These are phyloP conservation scores for Smittium culicis DNA, from an alignment of 371 early-diverging fungal genomes.

Conservation along the genomic window DNA sequence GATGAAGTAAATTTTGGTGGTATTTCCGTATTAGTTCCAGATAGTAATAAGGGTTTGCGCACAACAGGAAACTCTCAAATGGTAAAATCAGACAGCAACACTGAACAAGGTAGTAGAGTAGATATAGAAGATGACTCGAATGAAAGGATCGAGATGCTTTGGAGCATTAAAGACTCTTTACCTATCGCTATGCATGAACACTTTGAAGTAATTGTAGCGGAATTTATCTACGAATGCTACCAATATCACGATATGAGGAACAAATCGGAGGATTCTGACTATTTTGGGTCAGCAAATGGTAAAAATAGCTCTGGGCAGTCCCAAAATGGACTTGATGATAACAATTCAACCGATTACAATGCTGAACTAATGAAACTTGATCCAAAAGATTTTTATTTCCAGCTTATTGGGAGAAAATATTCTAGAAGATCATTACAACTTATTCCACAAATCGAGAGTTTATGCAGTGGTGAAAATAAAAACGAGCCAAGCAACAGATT, in stretches of 20 bases:
- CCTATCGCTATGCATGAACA: slow-evolving; percentile 53
- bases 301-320: background rate
- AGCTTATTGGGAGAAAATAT: slow-evolving; percentile 29
- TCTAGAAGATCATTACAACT: slow-evolving; percentile 29
- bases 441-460: slow-evolving; percentile 25
- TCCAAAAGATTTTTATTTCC: slow-evolving; percentile 23
- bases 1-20: slow-evolving; percentile 82
- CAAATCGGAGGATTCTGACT: background rate
- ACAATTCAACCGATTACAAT: background rate
- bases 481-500: slow-evolving; percentile 16
- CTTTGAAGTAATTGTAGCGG: slow-evolving; percentile 43
- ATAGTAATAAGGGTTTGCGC: slow-evolving; percentile 13
- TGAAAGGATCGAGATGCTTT: slow-evolving; percentile 48
- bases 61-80: slow-evolving; percentile 5
- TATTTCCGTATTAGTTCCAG: slow-evolving; percentile 24
- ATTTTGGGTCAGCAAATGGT: background rate
- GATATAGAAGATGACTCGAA: slow-evolving; percentile 23
- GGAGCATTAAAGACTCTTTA: slow-evolving; percentile 78
- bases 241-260: slow-evolving; percentile 18
- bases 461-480: slow-evolving; percentile 16
- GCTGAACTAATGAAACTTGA: slow-evolving; percentile 4
- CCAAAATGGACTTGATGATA: background rate
- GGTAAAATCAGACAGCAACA: slow-evolving; percentile 10
- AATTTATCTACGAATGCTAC: slow-evolving; percentile 40
- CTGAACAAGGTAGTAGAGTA: slow-evolving; percentile 9